These are phyloP conservation scores for Silene vulgaris DNA, from an alignment of 179 eudicot genomes.

Conservation along the genomic window DNA sequence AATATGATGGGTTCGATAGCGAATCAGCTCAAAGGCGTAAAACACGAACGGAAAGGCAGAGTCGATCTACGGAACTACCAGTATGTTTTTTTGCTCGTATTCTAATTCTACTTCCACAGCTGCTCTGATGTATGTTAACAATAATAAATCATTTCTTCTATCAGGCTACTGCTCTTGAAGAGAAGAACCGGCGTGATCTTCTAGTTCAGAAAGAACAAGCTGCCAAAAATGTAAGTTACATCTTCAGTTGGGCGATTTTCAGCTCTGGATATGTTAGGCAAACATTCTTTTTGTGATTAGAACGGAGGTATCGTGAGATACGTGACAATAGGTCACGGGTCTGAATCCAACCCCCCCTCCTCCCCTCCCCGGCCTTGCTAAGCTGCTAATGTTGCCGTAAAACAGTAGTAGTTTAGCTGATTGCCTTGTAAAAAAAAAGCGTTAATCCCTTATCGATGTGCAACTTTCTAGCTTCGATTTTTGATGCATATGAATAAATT, in stretches of 20 bases:
- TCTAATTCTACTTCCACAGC: constrained; percentile 1
- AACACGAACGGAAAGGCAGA: constrained; percentile 76
- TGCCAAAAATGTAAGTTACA: constrained; percentile 65
- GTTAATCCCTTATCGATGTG: neutral
- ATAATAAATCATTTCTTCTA: constrained; percentile 18
- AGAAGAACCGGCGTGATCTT: constrained; percentile 81
- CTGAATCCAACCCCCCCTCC: too few relatives aligned
- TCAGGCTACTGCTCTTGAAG: constrained; percentile 95
- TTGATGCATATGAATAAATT: neutral
- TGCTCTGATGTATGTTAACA: neutral
- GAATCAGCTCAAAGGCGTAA: constrained; percentile 74
- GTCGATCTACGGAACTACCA: constrained; percentile 78
- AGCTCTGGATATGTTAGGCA: neutral
- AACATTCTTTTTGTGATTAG: neutral
- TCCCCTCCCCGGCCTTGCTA: too few relatives aligned
- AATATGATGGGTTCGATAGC: constrained; percentile 34
- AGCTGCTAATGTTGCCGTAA: neutral
- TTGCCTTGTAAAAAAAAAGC: neutral
- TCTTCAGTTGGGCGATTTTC: neutral
- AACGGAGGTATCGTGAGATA: neutral
- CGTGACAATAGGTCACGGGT: too few relatives aligned
- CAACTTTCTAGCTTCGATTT: neutral
- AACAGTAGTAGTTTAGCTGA: neutral
- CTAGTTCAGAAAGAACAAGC: constrained; percentile 87
- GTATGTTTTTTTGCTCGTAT: constrained; percentile 45